Base-by-base conservation (phyloP, 169 alveolate genomes). In the Hepatocystis sp. region DNA sequence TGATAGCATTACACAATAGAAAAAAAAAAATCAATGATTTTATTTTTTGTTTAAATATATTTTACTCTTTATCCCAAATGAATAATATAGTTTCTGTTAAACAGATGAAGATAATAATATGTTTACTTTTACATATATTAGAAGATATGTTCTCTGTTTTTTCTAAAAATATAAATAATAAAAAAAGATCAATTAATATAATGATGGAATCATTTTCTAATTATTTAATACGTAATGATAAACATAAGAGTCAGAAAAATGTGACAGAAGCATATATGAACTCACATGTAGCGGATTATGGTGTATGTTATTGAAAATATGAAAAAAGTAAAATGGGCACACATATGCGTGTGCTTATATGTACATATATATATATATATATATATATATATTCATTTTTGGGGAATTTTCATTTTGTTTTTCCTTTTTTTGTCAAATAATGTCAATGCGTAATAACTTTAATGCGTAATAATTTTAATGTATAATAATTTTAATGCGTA, bases 1-100 rank as follows among this genome's bases (percentile, higher is more conserved):
- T 81, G 23, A 13, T 81, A n/a, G 81, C 56, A 21, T n/a, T 81
- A 10, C 32, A 81, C 32, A 61, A 8, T 23, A 81, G 89, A 49
- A 81, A 63, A 46, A 84, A 81, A 34, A 81, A 81, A 28, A 19
- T 81, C 1, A 84, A 61, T n/a, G 89, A 81, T 17, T 81, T 81
- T 36, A 51, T 81, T n/a, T 63, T 81, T 1, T 81, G 84, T 13
- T 21, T 81, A 21, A 81, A 81, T 34, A 40, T 81, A 4, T 19
- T 81, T 40, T 81, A 81, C 42, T 32, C 60, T 28, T 13, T 81
- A 36, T 81, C 89, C 5, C 53, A 8, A 4, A 63, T 32, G 51
- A 40, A 28, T 21, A 46, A 81, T 63, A 49, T 81, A 3, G 28
- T 81, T n/a, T 81, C 89, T 0, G 4, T 23, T 17, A 81, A 23